Conservation (phyloP, 768 basidiomycete species). For the Pluteus cervinus region DNA sequence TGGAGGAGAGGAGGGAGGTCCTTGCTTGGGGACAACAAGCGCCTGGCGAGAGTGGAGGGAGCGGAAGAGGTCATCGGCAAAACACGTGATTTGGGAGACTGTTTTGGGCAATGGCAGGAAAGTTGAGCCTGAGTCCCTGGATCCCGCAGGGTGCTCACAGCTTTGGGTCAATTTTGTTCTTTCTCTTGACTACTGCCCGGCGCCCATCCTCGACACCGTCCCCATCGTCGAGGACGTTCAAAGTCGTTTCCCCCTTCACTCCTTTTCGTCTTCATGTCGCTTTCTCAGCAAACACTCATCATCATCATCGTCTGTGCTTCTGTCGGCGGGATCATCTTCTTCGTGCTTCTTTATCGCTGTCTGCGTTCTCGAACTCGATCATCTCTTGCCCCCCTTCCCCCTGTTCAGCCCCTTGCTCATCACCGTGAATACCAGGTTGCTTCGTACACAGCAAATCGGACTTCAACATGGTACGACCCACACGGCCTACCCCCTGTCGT, state of each 20-base stretch:
- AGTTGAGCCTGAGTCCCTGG: too few species aligned
- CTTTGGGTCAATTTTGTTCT: too few species aligned
- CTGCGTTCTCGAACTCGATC: slow-evolving; percentile 26
- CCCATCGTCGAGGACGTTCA: neutral
- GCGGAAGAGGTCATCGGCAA: too few species aligned
- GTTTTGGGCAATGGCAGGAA: slow-evolving; percentile 19
- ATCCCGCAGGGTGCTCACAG: too few species aligned
- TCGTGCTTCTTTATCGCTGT: slow-evolving; percentile 31
- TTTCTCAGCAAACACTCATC: slow-evolving; percentile 38
- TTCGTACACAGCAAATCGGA: slow-evolving; percentile 11
- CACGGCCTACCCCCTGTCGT: slow-evolving; percentile 4
- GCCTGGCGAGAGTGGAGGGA: slow-evolving; percentile 38
- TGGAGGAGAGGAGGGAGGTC: slow-evolving; percentile 48
- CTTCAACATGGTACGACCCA: slow-evolving; percentile 17
- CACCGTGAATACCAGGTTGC: slow-evolving; percentile 39
- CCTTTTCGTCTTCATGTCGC: slow-evolving; percentile 7
- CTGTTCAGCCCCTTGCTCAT: slow-evolving; percentile 59
- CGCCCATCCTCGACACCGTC: neutral
- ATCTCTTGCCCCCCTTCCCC: slow-evolving; percentile 47
- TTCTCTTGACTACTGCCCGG: too few species aligned
- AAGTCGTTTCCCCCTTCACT: slow-evolving; percentile 7
- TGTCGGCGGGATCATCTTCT: slow-evolving; percentile 32
- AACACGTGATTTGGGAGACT: slow-evolving; percentile 11
- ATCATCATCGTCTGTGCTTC: slow-evolving; percentile 41
- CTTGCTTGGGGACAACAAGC: slow-evolving; percentile 59